These are phyloP conservation scores for Pilasporangium apinafurcum DNA, from an alignment of 352 stramenopile species.

Conservation along the genomic window DNA sequence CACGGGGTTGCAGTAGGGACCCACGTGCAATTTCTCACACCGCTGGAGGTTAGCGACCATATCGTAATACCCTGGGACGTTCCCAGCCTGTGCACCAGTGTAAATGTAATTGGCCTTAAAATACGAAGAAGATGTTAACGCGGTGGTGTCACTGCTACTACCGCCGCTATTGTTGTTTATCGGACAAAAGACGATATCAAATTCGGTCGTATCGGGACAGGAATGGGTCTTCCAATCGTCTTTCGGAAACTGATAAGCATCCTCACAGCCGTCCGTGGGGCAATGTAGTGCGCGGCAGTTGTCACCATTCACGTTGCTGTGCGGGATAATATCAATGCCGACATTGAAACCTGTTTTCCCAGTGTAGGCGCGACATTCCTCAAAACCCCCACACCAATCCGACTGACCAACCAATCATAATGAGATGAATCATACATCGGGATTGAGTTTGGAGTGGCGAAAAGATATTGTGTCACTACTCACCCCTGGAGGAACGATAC, in stretches of 20 bases:
- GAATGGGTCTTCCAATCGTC: slow-evolving; percentile 19
- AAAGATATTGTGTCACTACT: neutral
- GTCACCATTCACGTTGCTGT: slow-evolving; percentile 10
- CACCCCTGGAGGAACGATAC: neutral
- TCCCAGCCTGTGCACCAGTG: slow-evolving; percentile 2
- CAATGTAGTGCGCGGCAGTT: slow-evolving; percentile 28
- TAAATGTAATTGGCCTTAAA: slow-evolving; percentile 7
- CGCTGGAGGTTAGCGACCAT: slow-evolving; percentile 6
- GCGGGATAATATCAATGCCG: slow-evolving; percentile 18
- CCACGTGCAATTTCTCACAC: slow-evolving; percentile 3
- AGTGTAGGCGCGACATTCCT: slow-evolving; percentile 9
- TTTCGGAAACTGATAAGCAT: slow-evolving; percentile 17
- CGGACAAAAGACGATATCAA: slow-evolving; percentile 33
- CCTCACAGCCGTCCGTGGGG: slow-evolving; percentile 9
- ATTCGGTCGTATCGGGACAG: slow-evolving; percentile 16
- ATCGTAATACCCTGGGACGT: slow-evolving; percentile 6
- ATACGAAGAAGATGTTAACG: neutral
- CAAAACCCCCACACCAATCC: neutral
- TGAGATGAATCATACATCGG: too few relatives aligned
- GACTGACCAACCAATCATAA: neutral
- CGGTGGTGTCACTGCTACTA: neutral
- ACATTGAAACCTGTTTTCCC: slow-evolving; percentile 35
- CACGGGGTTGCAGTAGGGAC: slow-evolving; percentile 5
- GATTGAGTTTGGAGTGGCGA: too few relatives aligned
- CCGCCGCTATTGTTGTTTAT: neutral